Evolutionary conservation across 495 filamentous ascomycete genomes (phyloP).

Genomic region (Aspergillus egyptiacus): DNA sequence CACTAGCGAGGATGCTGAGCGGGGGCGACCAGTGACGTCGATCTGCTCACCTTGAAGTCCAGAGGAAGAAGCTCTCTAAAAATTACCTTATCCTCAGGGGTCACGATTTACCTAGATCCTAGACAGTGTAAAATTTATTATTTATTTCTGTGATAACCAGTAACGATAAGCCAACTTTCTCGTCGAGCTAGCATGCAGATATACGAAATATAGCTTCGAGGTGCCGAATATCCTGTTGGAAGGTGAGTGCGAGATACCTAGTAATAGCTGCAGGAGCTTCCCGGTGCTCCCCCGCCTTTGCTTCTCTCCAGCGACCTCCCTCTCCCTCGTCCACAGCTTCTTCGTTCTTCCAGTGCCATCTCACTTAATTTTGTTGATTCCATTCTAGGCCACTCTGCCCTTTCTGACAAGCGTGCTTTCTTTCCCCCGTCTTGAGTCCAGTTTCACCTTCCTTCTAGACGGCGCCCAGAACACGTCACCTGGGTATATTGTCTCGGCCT

Average conservation of each 20-base stretch:
- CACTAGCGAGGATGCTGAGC: background rate
- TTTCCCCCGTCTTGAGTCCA: background rate
- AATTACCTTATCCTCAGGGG: too few species aligned
- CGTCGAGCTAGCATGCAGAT: too few species aligned
- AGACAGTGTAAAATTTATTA: too few species aligned
- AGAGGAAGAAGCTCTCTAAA: background rate
- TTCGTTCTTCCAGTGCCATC: too few species aligned
- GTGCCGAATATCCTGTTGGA: background rate
- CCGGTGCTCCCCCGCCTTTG: slow-evolving; percentile 16
- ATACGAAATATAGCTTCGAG: background rate
- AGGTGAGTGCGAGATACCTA: background rate
- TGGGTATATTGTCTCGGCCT: too few species aligned
- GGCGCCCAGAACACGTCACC: too few species aligned
- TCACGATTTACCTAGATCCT: too few species aligned
- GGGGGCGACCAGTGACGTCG: slow-evolving; percentile 12
- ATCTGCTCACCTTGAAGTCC: slow-evolving; percentile 5
- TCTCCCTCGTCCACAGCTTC: background rate
- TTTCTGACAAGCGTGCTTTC: too few species aligned
- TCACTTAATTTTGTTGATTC: background rate
- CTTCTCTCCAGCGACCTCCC: background rate
- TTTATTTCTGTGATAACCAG: too few species aligned
- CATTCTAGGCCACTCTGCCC: too few species aligned
- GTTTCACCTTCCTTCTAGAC: background rate
- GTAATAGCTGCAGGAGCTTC: slow-evolving; percentile 2
- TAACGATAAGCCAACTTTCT: too few species aligned